Base-by-base conservation (phyloP, 352 stramenopile species). In the Saprolegnia parasitica region DNA sequence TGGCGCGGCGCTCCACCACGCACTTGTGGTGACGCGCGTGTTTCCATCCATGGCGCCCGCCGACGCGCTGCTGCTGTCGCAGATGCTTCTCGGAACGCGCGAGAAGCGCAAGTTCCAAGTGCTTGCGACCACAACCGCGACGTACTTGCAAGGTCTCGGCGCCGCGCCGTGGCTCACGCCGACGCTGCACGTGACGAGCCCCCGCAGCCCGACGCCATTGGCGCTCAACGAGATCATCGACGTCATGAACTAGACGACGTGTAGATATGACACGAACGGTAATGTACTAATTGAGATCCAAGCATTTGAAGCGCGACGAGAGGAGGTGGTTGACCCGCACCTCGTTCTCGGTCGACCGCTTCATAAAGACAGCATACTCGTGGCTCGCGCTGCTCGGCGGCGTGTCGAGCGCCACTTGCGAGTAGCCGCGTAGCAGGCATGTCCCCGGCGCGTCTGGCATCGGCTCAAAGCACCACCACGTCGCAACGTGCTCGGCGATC, bases 71-170 rank as follows among this genome's bases (percentile, higher is more conserved):
- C 26, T 61, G 26, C 63, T 70, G 16, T 24, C 45, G 10, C 63
- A 70, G 23, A 49, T 52, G 26, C 47, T 70, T 15, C 63, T 70
- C 40, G 46, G 47, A 0, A 23, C 55, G 21, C 47, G 55, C 32
- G 63, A 70, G 21, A 29, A 42, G n/a, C 63, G 63, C 54, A 70
- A 70, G 42, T 70, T 70, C 29, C 63, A 70, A 62, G 63, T 70
- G 46, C 35, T 70, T 40, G 16, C 55, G 18, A 61, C 23, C 4
- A 62, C 63, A 1, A 70, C 50, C 21, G 21, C 63, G n/a, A 70
- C 50, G 49, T 70, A 63, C 40, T 45, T 70, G 46, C 63, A 70
- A 62, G 63, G 63, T 2, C 55, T 61, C n/a, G 63, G 63, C n/a
- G 42, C 63, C 9, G 42, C 63, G 32, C 63, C 63, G n/a, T 70